Base-by-base conservation (phyloP, 1,139 yeast species). In the Nakaseomyces bracarensis region DNA sequence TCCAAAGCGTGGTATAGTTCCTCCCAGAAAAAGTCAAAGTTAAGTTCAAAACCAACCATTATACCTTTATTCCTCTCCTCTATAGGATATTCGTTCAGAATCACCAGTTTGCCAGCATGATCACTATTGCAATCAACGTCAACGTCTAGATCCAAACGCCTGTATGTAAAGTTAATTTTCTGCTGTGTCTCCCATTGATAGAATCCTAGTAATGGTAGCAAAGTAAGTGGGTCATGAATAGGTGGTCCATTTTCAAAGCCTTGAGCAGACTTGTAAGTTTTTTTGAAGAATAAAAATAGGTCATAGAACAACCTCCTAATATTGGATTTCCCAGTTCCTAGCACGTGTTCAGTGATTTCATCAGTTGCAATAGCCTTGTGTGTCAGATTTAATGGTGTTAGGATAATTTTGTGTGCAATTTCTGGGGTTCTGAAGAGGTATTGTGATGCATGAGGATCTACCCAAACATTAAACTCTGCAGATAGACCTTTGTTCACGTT, bases 401-500 rank as follows among this genome's bases (percentile, higher is more conserved):
- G 57, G 3, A 82, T 57, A 9, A 74, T 69, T 55, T 75, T 81
- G 6, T 68, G 59, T 7, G 66, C 61, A 35, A 82, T 57, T 0
- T 61, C 57, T 1, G 65, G 63, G 49, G 77, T 76, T 11, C 63
- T 55, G 4, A 85, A 66, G 2, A 83, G 70, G 9, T 63, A 57
- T 30, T 72, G 63, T 0, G 94, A 84, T 2, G 95, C 94, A 41
- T 71, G 71, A 0, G 95, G 89, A 56, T 86, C 96, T 39, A 77
- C 70, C 66, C 74, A 72, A 38, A 82, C 69, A 60, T 86, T 86
- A 67, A 84, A 86, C 57, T 86, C 95, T n/a, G 94, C 80, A 41
- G 67, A 69, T 9, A 67, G 67, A 3, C 82, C 72, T 43, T 71
- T 69, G 48, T 72, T 72, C 4, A 69, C 64, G 34, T 61, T 61